Evolutionary conservation across 495 filamentous ascomycete species (phyloP), one percentile per base, ranked within the genome.

Genomic region (Hyaloscypha variabilis): DNA sequence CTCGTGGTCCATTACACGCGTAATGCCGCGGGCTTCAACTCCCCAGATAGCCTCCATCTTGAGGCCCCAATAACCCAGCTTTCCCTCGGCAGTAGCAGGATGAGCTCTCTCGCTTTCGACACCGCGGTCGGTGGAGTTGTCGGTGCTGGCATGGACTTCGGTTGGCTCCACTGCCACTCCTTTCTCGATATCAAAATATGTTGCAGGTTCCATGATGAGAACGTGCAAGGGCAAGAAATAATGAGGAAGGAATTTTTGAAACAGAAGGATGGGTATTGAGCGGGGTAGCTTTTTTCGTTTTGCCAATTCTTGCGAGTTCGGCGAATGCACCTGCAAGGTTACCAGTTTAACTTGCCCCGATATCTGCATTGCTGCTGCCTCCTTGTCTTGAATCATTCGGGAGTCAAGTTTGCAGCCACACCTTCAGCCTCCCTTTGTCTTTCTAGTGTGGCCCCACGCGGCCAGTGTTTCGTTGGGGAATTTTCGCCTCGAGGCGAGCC

Each of bases 61-160:
- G 49, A 52, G 19, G 49, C 49, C 49, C 49, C 4, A 52, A 52
- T 52, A 52, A 17, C 49, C 49, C 49, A 52, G 49, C 49, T 52
- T 52, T 52, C 49, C 49, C 49, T 52, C 49, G 23, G 49, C 5
- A 52, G 14, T 52, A 52, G 49, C 19, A 52, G 49, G 49, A 52
- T 24, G 49, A 52, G 49, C 6, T n/a, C 49, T 24, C 19, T 52
- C 23, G 49, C 23, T 17, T 52, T 52, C 49, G 49, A n/a, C 49
- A 52, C 19, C 49, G 49, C 49, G 49, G 23, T 52, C 49, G 49
- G 49, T 52, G 49, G 49, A 52, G 49, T 52, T 52, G 23, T 52
- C 49, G 49, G 49, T 24, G 49, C 19, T 52, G 23, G 49, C 49
- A 52, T 52, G 49, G 49, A 52, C 49, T 52, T 52, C 14, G 23